A percentile compares a stretch with the other conserved stretches of the same genome.
These are phyloP conservation scores for Karstenula rhodostoma DNA, from an alignment of 2,329 filamentous ascomycete species.

Conservation along the genomic window DNA sequence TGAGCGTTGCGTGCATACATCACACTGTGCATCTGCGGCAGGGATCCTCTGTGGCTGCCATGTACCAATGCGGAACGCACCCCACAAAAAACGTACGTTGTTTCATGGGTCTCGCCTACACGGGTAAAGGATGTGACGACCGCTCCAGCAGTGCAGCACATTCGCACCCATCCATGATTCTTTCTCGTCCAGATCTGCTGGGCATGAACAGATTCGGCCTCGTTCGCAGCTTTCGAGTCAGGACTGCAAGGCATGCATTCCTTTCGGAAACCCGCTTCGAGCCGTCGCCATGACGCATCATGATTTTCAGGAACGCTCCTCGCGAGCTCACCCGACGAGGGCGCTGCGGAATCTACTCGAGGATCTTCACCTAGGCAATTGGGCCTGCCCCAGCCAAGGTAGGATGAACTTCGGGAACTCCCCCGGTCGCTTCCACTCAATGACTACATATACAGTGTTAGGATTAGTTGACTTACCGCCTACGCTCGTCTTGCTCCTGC, in stretches of 20 bases:
- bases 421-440: background rate
- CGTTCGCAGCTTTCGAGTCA: conserved; percentile 6
- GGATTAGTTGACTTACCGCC: background rate
- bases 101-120: conserved; percentile 6
- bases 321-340: conserved; percentile 15
- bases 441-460: background rate
- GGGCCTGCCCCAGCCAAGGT: background rate
- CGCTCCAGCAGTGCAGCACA: conserved; percentile 22
- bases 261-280: conserved; percentile 3
- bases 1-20: conserved; percentile 26
- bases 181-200: conserved; percentile 1
- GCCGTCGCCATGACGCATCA: conserved; percentile 19
- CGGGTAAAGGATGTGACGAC: conserved; percentile 28
- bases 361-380: conserved; percentile 16
- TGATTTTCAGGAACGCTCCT: conserved; percentile 31
- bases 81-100: conserved; percentile 11
- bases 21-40: conserved; percentile 29
- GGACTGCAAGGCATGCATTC: background rate
- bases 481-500: background rate
- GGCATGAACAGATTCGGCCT: background rate
- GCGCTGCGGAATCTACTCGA: conserved; percentile 18
- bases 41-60: conserved; percentile 15
- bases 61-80: conserved; percentile 15
- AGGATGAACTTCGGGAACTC: background rate
- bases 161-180: conserved; percentile 26